These are phyloP conservation scores for Gossypium sturtianum DNA, from an alignment of 345 rosid genomes.

Conservation along the genomic window DNA sequence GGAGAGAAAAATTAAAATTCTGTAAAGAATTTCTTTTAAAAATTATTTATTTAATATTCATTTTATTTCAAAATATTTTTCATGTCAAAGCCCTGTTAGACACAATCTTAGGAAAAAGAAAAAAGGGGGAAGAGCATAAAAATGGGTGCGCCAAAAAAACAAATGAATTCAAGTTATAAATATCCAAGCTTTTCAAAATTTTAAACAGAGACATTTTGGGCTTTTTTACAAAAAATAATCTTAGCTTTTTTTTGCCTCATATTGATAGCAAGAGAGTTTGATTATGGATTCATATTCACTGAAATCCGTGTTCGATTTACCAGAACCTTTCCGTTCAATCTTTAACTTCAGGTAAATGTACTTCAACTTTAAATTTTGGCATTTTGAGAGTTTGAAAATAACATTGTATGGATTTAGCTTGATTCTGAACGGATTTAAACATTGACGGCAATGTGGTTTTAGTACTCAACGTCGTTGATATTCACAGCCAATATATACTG, in stretches of 20 bases:
- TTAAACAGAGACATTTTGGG: no score
- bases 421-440: background rate
- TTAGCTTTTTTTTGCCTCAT: slow-evolving; percentile 9
- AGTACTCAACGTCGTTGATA: background rate
- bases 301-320: slow-evolving; percentile 74
- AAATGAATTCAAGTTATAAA: no score
- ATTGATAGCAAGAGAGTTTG: background rate
- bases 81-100: no score
- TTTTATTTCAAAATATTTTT: no score
- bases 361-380: background rate
- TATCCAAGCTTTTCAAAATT: no score
- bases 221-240: no score
- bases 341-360: slow-evolving; percentile 65
- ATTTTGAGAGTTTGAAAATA: background rate
- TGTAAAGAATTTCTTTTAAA: no score
- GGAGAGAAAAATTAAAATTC: no score
- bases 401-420: background rate
- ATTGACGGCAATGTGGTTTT: background rate
- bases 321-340: slow-evolving; percentile 58
- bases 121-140: no score
- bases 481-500: background rate
- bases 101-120: no score
- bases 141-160: no score
- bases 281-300: slow-evolving; percentile 66
- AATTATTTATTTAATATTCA: no score